These are phyloP conservation scores for Paraphaeosphaeria sporulosa DNA, from an alignment of 2,329 filamentous ascomycete species.

Conservation along the genomic window DNA sequence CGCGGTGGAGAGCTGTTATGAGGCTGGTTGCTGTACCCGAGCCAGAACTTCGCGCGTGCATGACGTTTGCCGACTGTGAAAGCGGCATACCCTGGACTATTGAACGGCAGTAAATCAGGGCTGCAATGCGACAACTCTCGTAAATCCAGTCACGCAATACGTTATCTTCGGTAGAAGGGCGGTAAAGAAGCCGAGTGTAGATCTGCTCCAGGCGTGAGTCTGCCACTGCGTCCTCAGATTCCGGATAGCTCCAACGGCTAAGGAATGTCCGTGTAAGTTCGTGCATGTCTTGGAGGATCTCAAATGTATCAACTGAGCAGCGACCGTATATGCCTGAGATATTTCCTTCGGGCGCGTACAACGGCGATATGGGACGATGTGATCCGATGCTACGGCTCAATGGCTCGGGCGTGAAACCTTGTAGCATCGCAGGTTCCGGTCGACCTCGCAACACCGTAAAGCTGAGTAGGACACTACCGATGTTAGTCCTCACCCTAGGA, in stretches of 20 bases:
- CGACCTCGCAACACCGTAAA: conserved; percentile 34
- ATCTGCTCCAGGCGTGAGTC: conserved; percentile 36
- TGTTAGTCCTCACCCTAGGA: no score
- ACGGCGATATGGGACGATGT: conserved; percentile 29
- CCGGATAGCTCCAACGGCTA: conserved; percentile 25
- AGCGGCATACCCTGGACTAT: conserved; percentile 38
- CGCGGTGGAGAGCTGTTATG: conserved; percentile 33
- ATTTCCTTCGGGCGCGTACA: conserved; percentile 29
- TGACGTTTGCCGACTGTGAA: conserved; percentile 29
- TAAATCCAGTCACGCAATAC: conserved; percentile 38
- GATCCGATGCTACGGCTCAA: conserved; percentile 11
- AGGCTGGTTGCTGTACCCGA: conserved; percentile 20
- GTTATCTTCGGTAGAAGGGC: conserved; percentile 23
- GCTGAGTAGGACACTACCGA: conserved; percentile 4
- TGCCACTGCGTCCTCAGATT: conserved; percentile 22
- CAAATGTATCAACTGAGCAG: conserved; percentile 32
- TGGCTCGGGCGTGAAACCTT: conserved; percentile 23
- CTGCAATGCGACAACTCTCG: conserved; percentile 41
- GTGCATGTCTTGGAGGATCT: conserved; percentile 38
- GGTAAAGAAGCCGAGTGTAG: conserved; percentile 28
- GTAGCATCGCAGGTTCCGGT: conserved; percentile 27
- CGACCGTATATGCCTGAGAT: conserved; percentile 22
- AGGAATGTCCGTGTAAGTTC: conserved; percentile 32
- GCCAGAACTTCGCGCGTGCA: conserved; percentile 22
- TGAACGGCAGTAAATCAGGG: conserved; percentile 41